These are phyloP conservation scores for Quercus lobata DNA, from an alignment of 331 rosid genomes.

Conservation along the genomic window DNA sequence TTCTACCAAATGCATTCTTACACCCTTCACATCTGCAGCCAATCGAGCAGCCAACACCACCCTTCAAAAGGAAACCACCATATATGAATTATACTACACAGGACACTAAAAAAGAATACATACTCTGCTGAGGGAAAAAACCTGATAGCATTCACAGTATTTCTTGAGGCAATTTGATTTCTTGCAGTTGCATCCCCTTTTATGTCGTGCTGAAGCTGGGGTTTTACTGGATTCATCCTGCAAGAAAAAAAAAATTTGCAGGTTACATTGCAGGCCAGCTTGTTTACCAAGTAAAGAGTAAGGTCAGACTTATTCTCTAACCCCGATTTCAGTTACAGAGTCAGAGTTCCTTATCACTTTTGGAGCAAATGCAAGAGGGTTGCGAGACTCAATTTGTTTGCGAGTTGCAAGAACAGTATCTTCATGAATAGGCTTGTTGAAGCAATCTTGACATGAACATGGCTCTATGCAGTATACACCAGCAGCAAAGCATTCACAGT, in stretches of 20 bases:
- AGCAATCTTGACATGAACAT: slow-evolving; percentile 78
- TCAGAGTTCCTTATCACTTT: slow-evolving; percentile 75
- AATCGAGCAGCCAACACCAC: slow-evolving; percentile 90
- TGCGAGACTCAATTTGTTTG: slow-evolving; percentile 84
- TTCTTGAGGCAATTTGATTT: slow-evolving; percentile 81
- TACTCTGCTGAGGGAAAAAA: slow-evolving; percentile 21
- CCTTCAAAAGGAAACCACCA: slow-evolving; percentile 43
- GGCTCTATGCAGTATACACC: slow-evolving; percentile 88
- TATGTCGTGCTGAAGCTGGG: slow-evolving; percentile 84
- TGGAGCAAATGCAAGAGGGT: slow-evolving; percentile 97
- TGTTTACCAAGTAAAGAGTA: background rate
- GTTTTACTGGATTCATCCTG: slow-evolving; percentile 85
- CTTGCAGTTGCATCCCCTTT: slow-evolving; percentile 96
- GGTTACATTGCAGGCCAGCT: slow-evolving; percentile 10
- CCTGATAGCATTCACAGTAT: slow-evolving; percentile 96
- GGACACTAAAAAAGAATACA: slow-evolving; percentile 4
- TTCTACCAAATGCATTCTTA: slow-evolving; percentile 73
- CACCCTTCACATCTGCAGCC: slow-evolving; percentile 92
- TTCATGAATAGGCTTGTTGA: slow-evolving; percentile 78
- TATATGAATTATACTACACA: slow-evolving; percentile 27
- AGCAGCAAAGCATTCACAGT: slow-evolving; percentile 91
- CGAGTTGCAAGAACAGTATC: slow-evolving; percentile 81
- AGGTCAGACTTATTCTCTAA: slow-evolving; percentile 25
- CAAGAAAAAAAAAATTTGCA: slow-evolving; percentile 11
- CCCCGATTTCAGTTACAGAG: slow-evolving; percentile 64